Conservation (phyloP, 495 filamentous ascomycete species). For the Penicillium waksmanii region DNA sequence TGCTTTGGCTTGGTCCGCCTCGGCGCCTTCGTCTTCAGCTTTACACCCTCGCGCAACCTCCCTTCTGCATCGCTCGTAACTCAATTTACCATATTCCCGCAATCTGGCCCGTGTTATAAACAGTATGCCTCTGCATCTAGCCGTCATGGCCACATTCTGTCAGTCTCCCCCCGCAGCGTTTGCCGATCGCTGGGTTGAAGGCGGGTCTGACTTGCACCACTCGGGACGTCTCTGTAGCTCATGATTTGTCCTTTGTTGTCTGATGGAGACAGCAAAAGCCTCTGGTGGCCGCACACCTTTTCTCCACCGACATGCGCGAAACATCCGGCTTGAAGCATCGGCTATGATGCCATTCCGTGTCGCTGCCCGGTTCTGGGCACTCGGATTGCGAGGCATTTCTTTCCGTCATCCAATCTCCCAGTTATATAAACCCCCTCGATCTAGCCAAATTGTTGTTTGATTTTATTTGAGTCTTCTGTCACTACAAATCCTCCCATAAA, state of each 20-base stretch:
- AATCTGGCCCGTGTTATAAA: not conserved
- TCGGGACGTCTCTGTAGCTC: not conserved
- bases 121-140: not conserved
- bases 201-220: not conserved
- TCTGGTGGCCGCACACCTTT: not conserved
- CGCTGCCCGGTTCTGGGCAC: constrained; percentile 5
- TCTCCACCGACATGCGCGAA: constrained; percentile 1
- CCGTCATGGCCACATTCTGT: not conserved
- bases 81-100: constrained; percentile 1
- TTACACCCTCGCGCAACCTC: too few relatives aligned
- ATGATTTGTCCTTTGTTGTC: not conserved
- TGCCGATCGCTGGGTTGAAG: constrained; percentile 7
- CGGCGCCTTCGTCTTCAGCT: not conserved
- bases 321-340: constrained; percentile 8
- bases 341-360: constrained; percentile 16
- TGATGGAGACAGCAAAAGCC: not conserved
- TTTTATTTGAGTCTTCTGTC: not conserved
- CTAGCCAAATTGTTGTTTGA: not conserved
- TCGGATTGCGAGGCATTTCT: constrained; percentile 5
- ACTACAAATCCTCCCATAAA: constrained; percentile 2
- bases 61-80: not conserved
- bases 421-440: not conserved
- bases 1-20: not conserved
- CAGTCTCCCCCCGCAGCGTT: not conserved
- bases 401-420: not conserved